These are phyloP conservation scores for Pulveroboletus ravenelii DNA, from an alignment of 768 basidiomycete genomes.

Conservation along the genomic window DNA sequence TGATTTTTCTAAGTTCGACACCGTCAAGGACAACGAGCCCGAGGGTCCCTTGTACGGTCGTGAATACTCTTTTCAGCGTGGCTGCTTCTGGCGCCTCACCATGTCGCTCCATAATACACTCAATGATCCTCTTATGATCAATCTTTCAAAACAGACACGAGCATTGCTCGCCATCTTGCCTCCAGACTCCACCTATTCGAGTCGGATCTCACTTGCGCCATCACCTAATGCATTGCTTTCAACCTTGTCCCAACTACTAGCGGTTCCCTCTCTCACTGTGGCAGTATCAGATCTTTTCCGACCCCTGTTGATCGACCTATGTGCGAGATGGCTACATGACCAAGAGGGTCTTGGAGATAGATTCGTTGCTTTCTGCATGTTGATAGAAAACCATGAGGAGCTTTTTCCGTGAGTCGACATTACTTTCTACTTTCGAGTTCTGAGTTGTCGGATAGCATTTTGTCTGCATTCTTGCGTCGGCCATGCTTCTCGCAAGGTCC, in stretches of 20 bases:
- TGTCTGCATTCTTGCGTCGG: constrained; percentile 47
- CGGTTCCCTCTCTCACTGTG: constrained; percentile 57
- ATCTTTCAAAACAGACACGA: constrained; percentile 51
- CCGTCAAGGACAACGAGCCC: constrained; percentile 1
- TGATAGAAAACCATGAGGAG: constrained; percentile 68
- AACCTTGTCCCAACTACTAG: constrained; percentile 56
- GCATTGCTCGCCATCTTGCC: constrained; percentile 43
- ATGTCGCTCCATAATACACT: constrained; percentile 15
- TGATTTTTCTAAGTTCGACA: constrained; percentile 5
- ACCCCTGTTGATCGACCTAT: constrained; percentile 75
- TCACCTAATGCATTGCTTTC: constrained; percentile 43
- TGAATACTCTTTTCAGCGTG: background rate
- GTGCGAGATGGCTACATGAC: constrained; percentile 74
- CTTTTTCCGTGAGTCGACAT: constrained; percentile 56
- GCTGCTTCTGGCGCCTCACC: background rate
- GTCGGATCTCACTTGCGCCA: constrained; percentile 35
- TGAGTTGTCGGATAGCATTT: constrained; percentile 38
- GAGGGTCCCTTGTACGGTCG: background rate
- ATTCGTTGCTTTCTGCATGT: constrained; percentile 53
- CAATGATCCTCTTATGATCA: constrained; percentile 57
- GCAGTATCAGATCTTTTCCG: constrained; percentile 62
- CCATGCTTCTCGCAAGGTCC: constrained; percentile 49
- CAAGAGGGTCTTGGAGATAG: constrained; percentile 45
- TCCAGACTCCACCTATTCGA: constrained; percentile 36
- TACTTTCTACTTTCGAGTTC: constrained; percentile 1